A percentile compares a stretch with the other conserved stretches of the same genome.
phyloP scores from a whole-genome alignment of 2,329 filamentous ascomycete genomes.

The Colletotrichum horii region DNA sequence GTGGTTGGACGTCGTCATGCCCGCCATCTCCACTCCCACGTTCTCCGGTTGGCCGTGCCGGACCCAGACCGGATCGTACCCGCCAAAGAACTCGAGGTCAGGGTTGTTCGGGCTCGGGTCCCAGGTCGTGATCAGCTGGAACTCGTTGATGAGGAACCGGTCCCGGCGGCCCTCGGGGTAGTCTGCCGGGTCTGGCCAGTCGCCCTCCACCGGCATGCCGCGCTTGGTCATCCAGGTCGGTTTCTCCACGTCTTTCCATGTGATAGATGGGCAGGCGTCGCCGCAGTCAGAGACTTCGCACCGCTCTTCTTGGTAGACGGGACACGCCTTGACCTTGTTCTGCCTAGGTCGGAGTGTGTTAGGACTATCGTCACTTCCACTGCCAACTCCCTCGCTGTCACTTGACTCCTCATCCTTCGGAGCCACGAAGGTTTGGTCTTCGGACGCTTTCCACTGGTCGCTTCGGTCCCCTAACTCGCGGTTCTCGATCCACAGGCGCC shows the following conservation, averaged over 20 bases:
- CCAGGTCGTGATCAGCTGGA: neutral
- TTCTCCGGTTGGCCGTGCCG: neutral
- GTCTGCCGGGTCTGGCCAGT: neutral
- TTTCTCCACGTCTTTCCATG: neutral
- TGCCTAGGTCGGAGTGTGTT: neutral
- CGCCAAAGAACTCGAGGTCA: neutral
- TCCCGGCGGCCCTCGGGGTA: neutral
- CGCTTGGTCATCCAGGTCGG: neutral
- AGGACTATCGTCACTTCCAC: neutral
- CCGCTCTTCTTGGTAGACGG: neutral
- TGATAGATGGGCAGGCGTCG: neutral
- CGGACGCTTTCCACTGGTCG: neutral
- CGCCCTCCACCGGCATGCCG: neutral
- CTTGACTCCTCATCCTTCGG: neutral
- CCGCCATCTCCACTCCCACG: neutral
- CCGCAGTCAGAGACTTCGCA: neutral
- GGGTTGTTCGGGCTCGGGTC: neutral
- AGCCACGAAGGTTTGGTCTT: neutral
- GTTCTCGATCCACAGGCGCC: conserved; percentile 19
- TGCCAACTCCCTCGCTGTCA: neutral
- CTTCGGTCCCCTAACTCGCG: conserved; percentile 31
- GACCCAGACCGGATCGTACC: neutral
- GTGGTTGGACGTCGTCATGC: neutral
- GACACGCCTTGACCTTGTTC: neutral
- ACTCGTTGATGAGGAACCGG: neutral